Evolutionary conservation across 2,329 filamentous ascomycete species (phyloP), one percentile per base, ranked within the genome.

Genomic region (Pseudogymnoascus sp.): DNA sequence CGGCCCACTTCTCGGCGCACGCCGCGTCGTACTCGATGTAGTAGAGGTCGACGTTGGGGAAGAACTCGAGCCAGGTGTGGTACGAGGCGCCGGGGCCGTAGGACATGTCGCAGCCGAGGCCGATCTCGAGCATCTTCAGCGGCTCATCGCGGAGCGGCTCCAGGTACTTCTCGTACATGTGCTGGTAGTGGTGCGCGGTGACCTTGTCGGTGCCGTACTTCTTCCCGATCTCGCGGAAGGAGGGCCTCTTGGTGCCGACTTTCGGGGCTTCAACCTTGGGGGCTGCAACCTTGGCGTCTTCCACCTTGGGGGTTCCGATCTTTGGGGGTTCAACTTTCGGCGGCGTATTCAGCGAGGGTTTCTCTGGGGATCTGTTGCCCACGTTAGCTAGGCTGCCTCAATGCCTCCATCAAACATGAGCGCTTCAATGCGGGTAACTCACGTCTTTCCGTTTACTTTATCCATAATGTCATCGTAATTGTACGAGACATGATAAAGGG

Each of bases 121-220:
- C 75, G 61, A 78, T 77, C 62, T 78, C 76, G 4, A 79, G 74
- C 68, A 79, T 72, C 67, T 77, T 79, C 62, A 78, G 19, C 31
- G 65, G 71, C 43, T 70, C 67, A 63, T 74, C 69, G 39, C 75
- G 73, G 21, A 75, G 65, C 0, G 69, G 64, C 1, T 71, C 68
- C 2, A 79, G 71, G 37, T 78, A 75, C 64, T 75, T 76, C 57
- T 78, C 73, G 68, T 79, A 78, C 73, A 79, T 75, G 65, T 74
- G 69, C 23, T 77, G 74, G 63, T 78, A 79, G 25, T 73, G 71
- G 67, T 77, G 76, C 1, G 63, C 65, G 7, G 73, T 75, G n/a
- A 78, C 76, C 64, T 77, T 77, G 68, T 78, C 75, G 4, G 76
- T 76, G 34, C 75, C 76, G 64, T 77, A 70, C 19, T 75, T 73